Evolutionary conservation across 129 eudicot species (phyloP).

Genomic region (Gnaphalium uliginosum): DNA sequence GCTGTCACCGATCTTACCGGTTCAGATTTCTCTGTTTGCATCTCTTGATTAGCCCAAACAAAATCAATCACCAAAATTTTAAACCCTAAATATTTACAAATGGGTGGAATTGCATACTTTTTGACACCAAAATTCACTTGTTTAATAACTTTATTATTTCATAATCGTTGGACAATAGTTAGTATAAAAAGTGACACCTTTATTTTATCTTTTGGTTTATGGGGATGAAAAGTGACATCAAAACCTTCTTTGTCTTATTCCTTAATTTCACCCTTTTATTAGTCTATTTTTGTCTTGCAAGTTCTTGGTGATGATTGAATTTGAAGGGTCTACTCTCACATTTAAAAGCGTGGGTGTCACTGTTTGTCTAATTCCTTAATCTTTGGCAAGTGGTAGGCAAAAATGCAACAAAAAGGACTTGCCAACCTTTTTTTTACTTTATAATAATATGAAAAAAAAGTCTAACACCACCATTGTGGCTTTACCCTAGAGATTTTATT

Average conservation of each 20-base stretch:
- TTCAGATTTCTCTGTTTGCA: slow-evolving; percentile 53
- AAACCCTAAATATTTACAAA: slow-evolving; percentile 36
- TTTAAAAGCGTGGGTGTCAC: slow-evolving; percentile 29
- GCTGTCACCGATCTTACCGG: slow-evolving; percentile 45
- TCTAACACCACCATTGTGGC: neutral
- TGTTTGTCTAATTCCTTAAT: slow-evolving; percentile 19
- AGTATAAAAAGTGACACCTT: neutral
- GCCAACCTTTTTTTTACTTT: neutral
- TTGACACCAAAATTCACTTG: slow-evolving; percentile 25
- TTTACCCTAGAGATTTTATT: no score
- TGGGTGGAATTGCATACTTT: slow-evolving; percentile 10
- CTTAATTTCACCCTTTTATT: slow-evolving; percentile 12
- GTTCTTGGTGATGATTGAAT: slow-evolving; percentile 27
- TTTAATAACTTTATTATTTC: neutral
- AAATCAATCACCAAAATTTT: slow-evolving; percentile 16
- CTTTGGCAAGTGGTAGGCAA: slow-evolving; percentile 10
- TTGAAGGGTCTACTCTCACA: slow-evolving; percentile 10
- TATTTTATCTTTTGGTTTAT: slow-evolving; percentile 4
- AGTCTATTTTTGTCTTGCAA: slow-evolving; percentile 17
- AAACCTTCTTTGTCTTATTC: slow-evolving; percentile 24
- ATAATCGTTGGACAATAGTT: slow-evolving; percentile 11
- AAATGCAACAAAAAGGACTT: slow-evolving; percentile 27
- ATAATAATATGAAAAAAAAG: slow-evolving; percentile 1
- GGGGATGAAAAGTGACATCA: slow-evolving; percentile 14
- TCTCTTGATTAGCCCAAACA: slow-evolving; percentile 22